phyloP scores from a whole-genome alignment of 768 basidiomycete genomes.

The Amanita fuliginea region DNA sequence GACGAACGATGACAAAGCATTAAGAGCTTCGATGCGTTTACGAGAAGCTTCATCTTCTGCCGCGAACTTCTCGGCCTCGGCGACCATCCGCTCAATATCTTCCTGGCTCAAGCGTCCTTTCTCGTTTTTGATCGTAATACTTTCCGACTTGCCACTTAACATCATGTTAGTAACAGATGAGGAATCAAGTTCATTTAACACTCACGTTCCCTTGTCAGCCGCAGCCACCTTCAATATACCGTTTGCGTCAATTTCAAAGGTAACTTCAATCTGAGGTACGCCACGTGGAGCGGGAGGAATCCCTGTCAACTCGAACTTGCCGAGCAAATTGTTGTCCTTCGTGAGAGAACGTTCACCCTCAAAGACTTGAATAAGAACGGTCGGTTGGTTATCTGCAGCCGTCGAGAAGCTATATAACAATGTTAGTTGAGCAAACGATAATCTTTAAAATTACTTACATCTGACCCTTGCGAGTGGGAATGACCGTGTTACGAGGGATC shows the following conservation, averaged over 20 bases:
- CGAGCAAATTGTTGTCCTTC: conserved; percentile 97
- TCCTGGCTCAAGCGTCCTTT: conserved; percentile 85
- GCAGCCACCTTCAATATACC: conserved; percentile 94
- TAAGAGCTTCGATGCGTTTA: conserved; percentile 79
- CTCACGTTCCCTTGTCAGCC: conserved; percentile 88
- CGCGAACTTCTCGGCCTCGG: conserved; percentile 86
- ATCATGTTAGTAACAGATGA: not conserved
- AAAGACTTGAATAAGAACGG: conserved; percentile 93
- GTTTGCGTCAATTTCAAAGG: conserved; percentile 92
- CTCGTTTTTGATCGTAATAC: conserved; percentile 92
- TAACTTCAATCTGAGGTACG: conserved; percentile 95
- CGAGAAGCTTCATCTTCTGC: conserved; percentile 69
- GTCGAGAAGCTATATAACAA: conserved; percentile 48
- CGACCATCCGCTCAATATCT: conserved; percentile 94
- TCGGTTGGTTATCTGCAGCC: conserved; percentile 87
- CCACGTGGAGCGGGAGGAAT: conserved; percentile 96
- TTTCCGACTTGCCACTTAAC: conserved; percentile 71
- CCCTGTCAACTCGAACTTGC: conserved; percentile 88
- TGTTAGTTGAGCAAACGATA: conserved; percentile 12
- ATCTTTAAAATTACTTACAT: conserved; percentile 34
- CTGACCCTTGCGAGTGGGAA: conserved; percentile 95
- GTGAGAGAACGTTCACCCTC: conserved; percentile 97
- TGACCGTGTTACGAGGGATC: conserved; percentile 95
- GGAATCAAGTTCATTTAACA: conserved; percentile 7
- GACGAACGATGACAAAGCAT: conserved; percentile 70